Conservation (phyloP, 202 grass and related monocot species). For the Panicum hallii region DNA sequence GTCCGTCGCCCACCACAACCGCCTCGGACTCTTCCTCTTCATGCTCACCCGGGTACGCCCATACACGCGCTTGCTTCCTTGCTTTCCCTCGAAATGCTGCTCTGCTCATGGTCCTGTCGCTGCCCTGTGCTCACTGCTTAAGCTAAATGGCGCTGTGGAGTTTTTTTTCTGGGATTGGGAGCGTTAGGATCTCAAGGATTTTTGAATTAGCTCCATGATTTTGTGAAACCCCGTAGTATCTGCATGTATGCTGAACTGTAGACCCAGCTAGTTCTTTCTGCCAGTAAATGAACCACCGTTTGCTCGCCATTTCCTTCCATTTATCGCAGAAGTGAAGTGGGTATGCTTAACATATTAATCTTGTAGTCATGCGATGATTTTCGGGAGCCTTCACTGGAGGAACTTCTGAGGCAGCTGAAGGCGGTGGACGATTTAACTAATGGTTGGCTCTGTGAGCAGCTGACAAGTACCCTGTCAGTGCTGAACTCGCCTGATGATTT, state of each 20-base stretch:
- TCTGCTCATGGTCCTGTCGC: not conserved
- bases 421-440: slow-evolving; percentile 55
- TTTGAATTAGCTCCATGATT: no score
- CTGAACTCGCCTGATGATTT: slow-evolving; percentile 84
- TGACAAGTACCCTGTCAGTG: slow-evolving; percentile 58
- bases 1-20: slow-evolving; percentile 74
- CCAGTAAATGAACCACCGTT: not conserved
- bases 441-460: slow-evolving; percentile 70
- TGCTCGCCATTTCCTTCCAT: not conserved
- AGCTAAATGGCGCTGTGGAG: no score
- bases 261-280: not conserved
- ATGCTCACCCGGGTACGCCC: slow-evolving; percentile 67
- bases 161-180: not conserved
- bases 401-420: slow-evolving; percentile 81
- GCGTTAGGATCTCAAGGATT: not conserved
- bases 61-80: not conserved
- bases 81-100: not conserved
- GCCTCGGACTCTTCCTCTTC: slow-evolving; percentile 92
- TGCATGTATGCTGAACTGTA: not conserved
- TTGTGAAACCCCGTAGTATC: not conserved
- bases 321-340: not conserved
- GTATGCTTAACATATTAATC: slow-evolving; percentile 23
- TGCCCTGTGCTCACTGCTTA: not conserved
- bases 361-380: slow-evolving; percentile 86
- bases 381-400: slow-evolving; percentile 73